Evolutionary conservation across 768 basidiomycete species (phyloP), one percentile per base, ranked within the genome.

Genomic region (Arthromyces matolae): DNA sequence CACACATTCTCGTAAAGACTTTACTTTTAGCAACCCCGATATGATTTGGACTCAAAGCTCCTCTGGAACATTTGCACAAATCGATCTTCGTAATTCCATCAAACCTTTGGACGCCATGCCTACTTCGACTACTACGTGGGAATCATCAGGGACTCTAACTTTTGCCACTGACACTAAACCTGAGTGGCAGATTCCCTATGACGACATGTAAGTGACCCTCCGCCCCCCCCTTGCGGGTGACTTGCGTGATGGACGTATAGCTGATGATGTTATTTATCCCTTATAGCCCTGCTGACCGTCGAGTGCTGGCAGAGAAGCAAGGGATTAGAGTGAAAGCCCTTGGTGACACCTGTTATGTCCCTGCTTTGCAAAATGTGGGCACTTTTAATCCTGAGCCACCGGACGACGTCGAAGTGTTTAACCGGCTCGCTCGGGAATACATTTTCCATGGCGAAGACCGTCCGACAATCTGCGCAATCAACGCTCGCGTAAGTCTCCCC

Each of bases 61-160:
- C 1, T 89, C 83, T 22, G 90, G 90, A 14, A 74, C 80, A 3
- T 89, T 93, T 61, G 79, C 86, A 3, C 89, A 91, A 61, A 69
- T 90, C 20, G 91, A 93, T 57, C 63, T 92, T 22, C 73, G 86
- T 16, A 72, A 83, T 34, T 73, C 76, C 8, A 71, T 73, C 47
- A 81, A 76, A 37, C 85, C 88, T 1, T 63, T 90, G 6, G 86
- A 89, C 54, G 71, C 80, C 0, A 70, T 93, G 22, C 76, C 84
- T 13, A 77, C 86, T 6, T 71, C 76, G 1, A 74, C 85, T 2
- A 56, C 79, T 12, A 73, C 84, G 1, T 93, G 89, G 87, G 79
- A 83, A 23, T 75, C 75, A 3, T 64, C 73, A 10, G 86, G 87
- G 3, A 72, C 80, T 2, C 61, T 93, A 35, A 70, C 81, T 5